Conservation (phyloP, 192 early-diverging fungal species). For the Backusella mclennaniae region DNA sequence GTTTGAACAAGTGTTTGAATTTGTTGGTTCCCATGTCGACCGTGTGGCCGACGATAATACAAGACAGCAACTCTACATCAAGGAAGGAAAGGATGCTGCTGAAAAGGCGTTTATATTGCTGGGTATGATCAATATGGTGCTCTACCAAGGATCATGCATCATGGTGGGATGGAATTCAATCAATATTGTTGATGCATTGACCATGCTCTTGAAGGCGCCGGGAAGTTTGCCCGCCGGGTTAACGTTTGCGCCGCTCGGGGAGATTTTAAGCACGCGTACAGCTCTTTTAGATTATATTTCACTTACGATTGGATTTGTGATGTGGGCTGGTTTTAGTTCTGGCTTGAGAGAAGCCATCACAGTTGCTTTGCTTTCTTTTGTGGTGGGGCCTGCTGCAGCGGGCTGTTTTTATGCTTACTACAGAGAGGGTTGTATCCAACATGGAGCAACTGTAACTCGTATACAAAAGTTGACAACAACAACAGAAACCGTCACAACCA, state of each 20-base stretch:
- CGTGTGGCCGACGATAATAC: background rate
- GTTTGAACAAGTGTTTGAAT: background rate
- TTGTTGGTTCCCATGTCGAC: background rate
- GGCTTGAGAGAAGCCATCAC: background rate
- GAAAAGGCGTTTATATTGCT: slow-evolving; percentile 16
- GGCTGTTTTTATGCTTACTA: slow-evolving; percentile 17
- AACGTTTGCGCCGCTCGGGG: background rate
- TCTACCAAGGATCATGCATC: slow-evolving; percentile 4
- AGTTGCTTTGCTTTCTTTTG: background rate
- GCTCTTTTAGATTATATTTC: slow-evolving; percentile 5
- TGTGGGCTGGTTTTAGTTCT: slow-evolving; percentile 16
- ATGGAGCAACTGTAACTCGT: background rate
- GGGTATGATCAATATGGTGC: slow-evolving; percentile 11
- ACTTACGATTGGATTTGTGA: background rate
- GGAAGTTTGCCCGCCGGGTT: background rate
- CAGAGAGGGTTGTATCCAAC: slow-evolving; percentile 6
- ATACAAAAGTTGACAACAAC: background rate
- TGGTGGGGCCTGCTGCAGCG: slow-evolving; percentile 17
- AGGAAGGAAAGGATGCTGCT: slow-evolving; percentile 6
- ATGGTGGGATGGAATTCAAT: background rate
- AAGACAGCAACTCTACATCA: background rate
- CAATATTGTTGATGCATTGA: background rate
- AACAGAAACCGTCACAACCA: background rate
- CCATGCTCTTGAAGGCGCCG: slow-evolving; percentile 8
- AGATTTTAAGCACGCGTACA: background rate